Conservation (phyloP, 306 rosid species). For the Chamaecrista fasciculata region DNA sequence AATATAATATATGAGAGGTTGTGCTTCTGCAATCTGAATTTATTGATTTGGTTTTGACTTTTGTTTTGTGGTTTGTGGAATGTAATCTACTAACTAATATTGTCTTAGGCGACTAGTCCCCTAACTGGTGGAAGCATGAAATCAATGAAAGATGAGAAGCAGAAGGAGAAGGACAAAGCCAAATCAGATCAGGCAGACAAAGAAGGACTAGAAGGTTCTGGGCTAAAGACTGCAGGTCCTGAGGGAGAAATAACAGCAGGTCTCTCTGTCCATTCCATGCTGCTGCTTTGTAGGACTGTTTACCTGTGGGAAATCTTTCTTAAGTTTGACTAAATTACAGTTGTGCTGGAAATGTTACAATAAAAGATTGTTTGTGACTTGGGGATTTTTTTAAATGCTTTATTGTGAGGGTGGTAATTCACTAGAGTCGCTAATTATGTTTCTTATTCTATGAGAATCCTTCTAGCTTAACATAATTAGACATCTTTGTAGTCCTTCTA, state of each 20-base stretch:
- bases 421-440: not conserved
- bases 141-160: conserved; percentile 81
- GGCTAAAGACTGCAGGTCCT: conserved; percentile 90
- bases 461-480: not conserved
- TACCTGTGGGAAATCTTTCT: not conserved
- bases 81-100: conserved; percentile 17
- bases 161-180: conserved; percentile 36
- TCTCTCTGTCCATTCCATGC: conserved; percentile 28
- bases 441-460: not conserved
- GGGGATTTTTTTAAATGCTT: conserved; percentile 21
- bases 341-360: conserved; percentile 9
- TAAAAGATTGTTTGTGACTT: conserved; percentile 1
- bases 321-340: conserved; percentile 8
- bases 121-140: conserved; percentile 92
- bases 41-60: not conserved
- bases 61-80: conserved; percentile 17
- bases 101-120: conserved; percentile 78
- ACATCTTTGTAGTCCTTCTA: not conserved
- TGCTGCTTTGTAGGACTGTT: not conserved
- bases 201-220: conserved; percentile 77
- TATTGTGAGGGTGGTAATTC: not conserved
- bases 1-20: not conserved
- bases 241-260: conserved; percentile 99
- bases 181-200: conserved; percentile 79
- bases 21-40: not conserved